Percentiles rank a stretch among this genome's conserved stretches.
Evolutionary conservation across 768 basidiomycete genomes (phyloP).

Genomic region (Kwoniella europaea): DNA sequence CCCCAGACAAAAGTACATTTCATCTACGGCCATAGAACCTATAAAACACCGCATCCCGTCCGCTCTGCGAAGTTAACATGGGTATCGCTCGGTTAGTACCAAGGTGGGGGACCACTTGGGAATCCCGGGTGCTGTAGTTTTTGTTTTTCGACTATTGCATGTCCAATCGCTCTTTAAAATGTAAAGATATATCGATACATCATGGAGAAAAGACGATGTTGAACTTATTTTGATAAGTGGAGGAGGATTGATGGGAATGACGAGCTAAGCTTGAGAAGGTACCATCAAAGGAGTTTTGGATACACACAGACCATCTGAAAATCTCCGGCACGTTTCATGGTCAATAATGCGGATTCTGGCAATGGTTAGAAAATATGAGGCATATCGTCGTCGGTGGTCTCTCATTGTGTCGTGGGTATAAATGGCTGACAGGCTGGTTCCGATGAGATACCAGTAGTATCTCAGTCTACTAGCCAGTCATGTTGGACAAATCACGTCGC

Average conservation of each 20-base stretch:
- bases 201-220: background rate
- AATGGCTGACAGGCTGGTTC: too few relatives aligned
- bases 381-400: too few relatives aligned
- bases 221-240: background rate
- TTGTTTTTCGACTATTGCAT: background rate
- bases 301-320: background rate
- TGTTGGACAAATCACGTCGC: too few relatives aligned
- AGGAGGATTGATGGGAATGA: background rate
- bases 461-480: too few relatives aligned
- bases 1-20: too few relatives aligned
- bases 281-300: background rate
- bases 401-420: too few relatives aligned
- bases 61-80: background rate
- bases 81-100: conserved; percentile 1
- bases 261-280: background rate
- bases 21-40: background rate
- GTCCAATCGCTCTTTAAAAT: background rate
- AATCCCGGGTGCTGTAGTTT: conserved; percentile 1
- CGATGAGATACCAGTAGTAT: too few relatives aligned
- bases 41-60: background rate
- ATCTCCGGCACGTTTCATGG: too few relatives aligned
- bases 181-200: background rate
- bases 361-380: too few relatives aligned
- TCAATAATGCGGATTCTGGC: too few relatives aligned
- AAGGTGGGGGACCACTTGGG: conserved; percentile 1